Percentiles rank a stretch among this genome's conserved stretches.
These are phyloP conservation scores for Scenedesmus sp. DNA, from an alignment of 163 green algal species.

Conservation along the genomic window DNA sequence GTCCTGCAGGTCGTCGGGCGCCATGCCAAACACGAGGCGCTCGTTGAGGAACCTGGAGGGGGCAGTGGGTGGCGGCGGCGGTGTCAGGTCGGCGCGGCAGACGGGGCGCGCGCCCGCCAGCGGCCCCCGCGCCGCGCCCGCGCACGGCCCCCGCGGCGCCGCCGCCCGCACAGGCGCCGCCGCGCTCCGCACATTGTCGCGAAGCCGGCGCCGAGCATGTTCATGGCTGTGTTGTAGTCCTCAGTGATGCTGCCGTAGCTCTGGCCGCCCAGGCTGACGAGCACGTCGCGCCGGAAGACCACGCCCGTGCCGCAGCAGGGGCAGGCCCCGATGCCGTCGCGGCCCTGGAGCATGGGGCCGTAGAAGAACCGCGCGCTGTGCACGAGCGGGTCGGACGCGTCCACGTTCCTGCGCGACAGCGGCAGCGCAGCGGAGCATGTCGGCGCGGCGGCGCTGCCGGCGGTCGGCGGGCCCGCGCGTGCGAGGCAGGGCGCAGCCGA, in stretches of 20 bases:
- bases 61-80: not conserved
- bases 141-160: not conserved
- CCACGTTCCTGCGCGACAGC: no score
- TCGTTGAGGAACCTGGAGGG: slow-evolving; percentile 62
- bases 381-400: slow-evolving; percentile 49
- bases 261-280: slow-evolving; percentile 61
- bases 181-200: slow-evolving; percentile 22
- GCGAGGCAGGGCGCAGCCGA: no score
- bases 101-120: not conserved
- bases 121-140: not conserved
- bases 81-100: not conserved
- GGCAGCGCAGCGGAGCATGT: no score
- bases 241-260: slow-evolving; percentile 56
- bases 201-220: slow-evolving; percentile 20
- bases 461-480: no score
- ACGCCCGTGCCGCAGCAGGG: slow-evolving; percentile 68
- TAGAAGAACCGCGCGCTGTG: slow-evolving; percentile 68
- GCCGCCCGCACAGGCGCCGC: not conserved
- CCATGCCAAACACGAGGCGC: slow-evolving; percentile 57
- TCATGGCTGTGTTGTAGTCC: slow-evolving; percentile 48
- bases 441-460: no score
- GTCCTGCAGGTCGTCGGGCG: slow-evolving; percentile 50
- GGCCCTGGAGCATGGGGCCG: slow-evolving; percentile 55
- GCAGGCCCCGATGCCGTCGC: slow-evolving; percentile 58
- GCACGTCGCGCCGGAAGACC: slow-evolving; percentile 54